Percentiles rank a stretch among this genome's conserved stretches.
phyloP scores from a whole-genome alignment of 2,329 filamentous ascomycete species.

The Dactylonectria macrodidyma region DNA sequence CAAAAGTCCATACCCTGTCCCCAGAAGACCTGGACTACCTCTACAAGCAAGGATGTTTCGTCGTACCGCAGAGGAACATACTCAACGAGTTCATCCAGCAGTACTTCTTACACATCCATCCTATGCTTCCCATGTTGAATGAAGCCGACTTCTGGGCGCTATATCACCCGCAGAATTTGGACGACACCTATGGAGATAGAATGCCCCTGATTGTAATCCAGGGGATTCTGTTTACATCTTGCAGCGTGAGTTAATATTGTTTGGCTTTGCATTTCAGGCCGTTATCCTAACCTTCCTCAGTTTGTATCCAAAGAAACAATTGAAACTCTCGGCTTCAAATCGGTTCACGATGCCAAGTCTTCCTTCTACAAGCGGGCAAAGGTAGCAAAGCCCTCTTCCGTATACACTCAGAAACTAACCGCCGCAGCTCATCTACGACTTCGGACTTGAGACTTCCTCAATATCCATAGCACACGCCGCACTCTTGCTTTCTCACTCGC shows the following conservation, averaged over 20 bases:
- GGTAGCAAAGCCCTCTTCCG: slow-evolving; percentile 6
- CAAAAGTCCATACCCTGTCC: slow-evolving; percentile 36
- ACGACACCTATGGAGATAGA: slow-evolving; percentile 21
- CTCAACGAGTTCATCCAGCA: slow-evolving; percentile 47
- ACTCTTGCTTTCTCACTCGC: slow-evolving; percentile 41
- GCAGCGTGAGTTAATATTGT: slow-evolving; percentile 27
- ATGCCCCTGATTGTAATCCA: slow-evolving; percentile 44
- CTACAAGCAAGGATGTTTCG: slow-evolving; percentile 45
- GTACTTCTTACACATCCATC: slow-evolving; percentile 50
- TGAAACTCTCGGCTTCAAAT: slow-evolving; percentile 40
- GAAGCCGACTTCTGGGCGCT: slow-evolving; percentile 45
- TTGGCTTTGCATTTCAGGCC: no score
- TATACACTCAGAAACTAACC: neutral
- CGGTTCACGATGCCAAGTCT: slow-evolving; percentile 43
- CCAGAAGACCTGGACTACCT: slow-evolving; percentile 46
- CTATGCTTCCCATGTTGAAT: slow-evolving; percentile 47
- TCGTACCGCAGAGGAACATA: slow-evolving; percentile 42
- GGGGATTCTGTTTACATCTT: slow-evolving; percentile 41
- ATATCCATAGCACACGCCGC: slow-evolving; percentile 45
- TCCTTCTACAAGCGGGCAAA: slow-evolving; percentile 45
- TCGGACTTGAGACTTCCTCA: slow-evolving; percentile 41
- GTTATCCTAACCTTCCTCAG: slow-evolving; percentile 13
- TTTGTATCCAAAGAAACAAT: slow-evolving; percentile 40
- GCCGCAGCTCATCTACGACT: slow-evolving; percentile 43
- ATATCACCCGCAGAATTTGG: slow-evolving; percentile 36